Evolutionary conservation across 495 filamentous ascomycete species (phyloP).

Genomic region (Friedmanniomyces endolithicus): DNA sequence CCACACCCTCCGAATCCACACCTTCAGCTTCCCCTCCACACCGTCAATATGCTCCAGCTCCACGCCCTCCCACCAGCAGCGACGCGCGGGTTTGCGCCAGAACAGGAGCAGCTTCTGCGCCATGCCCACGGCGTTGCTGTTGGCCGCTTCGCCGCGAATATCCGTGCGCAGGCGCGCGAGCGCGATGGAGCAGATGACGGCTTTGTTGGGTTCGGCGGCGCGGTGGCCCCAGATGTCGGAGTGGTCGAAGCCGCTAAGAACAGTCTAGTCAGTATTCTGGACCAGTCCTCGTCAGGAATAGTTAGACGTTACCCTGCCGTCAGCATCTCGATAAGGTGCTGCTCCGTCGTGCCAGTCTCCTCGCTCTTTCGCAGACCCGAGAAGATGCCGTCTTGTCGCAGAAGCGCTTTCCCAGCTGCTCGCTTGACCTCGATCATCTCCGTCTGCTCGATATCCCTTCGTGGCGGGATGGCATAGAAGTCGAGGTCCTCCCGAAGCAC

Average conservation of each 20-base stretch:
- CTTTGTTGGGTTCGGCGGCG: slow-evolving; percentile 91
- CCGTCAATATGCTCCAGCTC: slow-evolving; percentile 83
- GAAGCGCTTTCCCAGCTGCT: slow-evolving; percentile 71
- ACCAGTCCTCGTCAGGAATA: slow-evolving; percentile 9
- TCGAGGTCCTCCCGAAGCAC: slow-evolving; percentile 93
- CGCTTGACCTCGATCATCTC: slow-evolving; percentile 97
- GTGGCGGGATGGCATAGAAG: slow-evolving; percentile 93
- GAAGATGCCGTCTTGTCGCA: slow-evolving; percentile 92
- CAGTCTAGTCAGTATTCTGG: slow-evolving; percentile 7
- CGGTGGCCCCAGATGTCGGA: slow-evolving; percentile 94
- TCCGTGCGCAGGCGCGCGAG: slow-evolving; percentile 87
- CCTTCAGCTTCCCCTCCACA: slow-evolving; percentile 81
- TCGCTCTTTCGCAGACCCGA: slow-evolving; percentile 88
- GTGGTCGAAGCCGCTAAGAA: slow-evolving; percentile 81
- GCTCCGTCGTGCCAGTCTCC: slow-evolving; percentile 90
- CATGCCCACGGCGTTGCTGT: slow-evolving; percentile 75
- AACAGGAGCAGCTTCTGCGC: slow-evolving; percentile 96
- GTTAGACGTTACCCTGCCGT: slow-evolving; percentile 69
- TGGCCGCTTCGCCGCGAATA: slow-evolving; percentile 45
- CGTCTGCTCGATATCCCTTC: slow-evolving; percentile 63
- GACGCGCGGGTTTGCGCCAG: slow-evolving; percentile 90
- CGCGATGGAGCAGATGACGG: slow-evolving; percentile 92
- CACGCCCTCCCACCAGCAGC: slow-evolving; percentile 99
- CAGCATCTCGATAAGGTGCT: slow-evolving; percentile 98
- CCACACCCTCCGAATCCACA: slow-evolving; percentile 97